Evolutionary conservation across 306 rosid species (phyloP).

Genomic region (Medicago lupulina): DNA sequence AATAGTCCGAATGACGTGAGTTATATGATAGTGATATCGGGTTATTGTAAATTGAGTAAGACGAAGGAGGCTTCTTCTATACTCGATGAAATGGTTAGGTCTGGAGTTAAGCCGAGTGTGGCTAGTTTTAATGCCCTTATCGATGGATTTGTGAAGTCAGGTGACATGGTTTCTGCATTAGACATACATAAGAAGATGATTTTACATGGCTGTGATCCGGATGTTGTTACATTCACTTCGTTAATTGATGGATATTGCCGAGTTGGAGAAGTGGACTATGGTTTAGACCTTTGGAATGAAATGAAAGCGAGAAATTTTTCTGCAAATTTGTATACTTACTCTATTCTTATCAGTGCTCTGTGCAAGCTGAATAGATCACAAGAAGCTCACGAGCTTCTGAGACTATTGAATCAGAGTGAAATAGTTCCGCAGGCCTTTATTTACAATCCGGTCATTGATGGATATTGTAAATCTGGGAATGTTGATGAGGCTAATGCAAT

Average conservation of each 20-base stretch:
- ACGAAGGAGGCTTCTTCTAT: slow-evolving; percentile 65
- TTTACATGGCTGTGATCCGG: slow-evolving; percentile 58
- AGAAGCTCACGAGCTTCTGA: slow-evolving; percentile 73
- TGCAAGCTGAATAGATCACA: slow-evolving; percentile 72
- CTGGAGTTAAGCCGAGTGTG: slow-evolving; percentile 60
- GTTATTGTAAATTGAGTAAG: slow-evolving; percentile 71
- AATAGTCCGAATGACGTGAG: slow-evolving; percentile 63
- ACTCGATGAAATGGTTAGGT: slow-evolving; percentile 65
- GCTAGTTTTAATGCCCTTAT: slow-evolving; percentile 72
- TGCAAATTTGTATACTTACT: slow-evolving; percentile 69
- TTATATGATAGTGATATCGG: slow-evolving; percentile 74
- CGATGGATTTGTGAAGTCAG: slow-evolving; percentile 73
- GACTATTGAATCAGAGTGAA: slow-evolving; percentile 54
- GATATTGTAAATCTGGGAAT: slow-evolving; percentile 85
- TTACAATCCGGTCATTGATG: slow-evolving; percentile 83
- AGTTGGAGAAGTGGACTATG: slow-evolving; percentile 61
- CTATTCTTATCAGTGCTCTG: slow-evolving; percentile 73
- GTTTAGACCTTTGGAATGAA: slow-evolving; percentile 71
- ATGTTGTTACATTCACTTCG: slow-evolving; percentile 76
- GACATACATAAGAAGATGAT: slow-evolving; percentile 63
- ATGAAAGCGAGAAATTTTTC: slow-evolving; percentile 60
- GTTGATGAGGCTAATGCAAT: slow-evolving; percentile 80
- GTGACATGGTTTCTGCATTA: slow-evolving; percentile 66
- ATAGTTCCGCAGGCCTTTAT: slow-evolving; percentile 66
- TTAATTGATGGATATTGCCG: slow-evolving; percentile 76